phyloP scores from a whole-genome alignment of 352 stramenopile genomes.

The Pythium rishiriense region DNA sequence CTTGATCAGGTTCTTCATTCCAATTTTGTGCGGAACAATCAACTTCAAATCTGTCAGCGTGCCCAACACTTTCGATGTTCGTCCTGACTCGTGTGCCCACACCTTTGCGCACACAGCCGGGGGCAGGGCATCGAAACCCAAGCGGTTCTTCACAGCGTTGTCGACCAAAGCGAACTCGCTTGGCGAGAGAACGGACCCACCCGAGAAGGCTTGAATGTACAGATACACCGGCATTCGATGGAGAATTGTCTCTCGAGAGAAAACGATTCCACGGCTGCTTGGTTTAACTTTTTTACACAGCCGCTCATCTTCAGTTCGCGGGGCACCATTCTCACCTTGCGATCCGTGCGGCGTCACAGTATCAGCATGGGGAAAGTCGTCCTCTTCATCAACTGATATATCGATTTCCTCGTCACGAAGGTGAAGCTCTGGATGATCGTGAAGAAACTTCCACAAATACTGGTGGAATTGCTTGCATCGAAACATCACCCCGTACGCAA shows the following conservation, averaged over 20 bases:
- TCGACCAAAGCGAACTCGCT: slow-evolving; percentile 56
- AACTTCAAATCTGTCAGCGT: slow-evolving; percentile 69
- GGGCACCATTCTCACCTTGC: not conserved
- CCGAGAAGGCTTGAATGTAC: slow-evolving; percentile 82
- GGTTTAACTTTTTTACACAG: not conserved
- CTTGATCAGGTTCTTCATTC: slow-evolving; percentile 77
- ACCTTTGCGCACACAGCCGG: slow-evolving; percentile 53
- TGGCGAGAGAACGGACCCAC: slow-evolving; percentile 54
- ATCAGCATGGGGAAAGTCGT: slow-evolving; percentile 18
- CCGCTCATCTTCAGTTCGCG: not conserved
- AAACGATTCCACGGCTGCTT: slow-evolving; percentile 47
- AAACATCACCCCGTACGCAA: slow-evolving; percentile 84
- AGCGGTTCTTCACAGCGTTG: slow-evolving; percentile 49
- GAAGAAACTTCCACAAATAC: slow-evolving; percentile 70
- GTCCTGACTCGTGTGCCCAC: slow-evolving; percentile 69
- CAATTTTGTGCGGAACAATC: slow-evolving; percentile 76
- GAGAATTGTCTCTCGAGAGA: slow-evolving; percentile 73
- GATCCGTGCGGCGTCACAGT: not conserved
- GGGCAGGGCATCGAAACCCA: slow-evolving; percentile 48
- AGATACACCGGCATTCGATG: slow-evolving; percentile 76
- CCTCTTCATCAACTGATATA: slow-evolving; percentile 39
- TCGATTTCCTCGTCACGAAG: slow-evolving; percentile 47
- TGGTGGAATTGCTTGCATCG: slow-evolving; percentile 78
- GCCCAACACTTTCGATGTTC: slow-evolving; percentile 70
- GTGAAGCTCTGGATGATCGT: slow-evolving; percentile 41